Evolutionary conservation across 345 rosid species (phyloP).

Genomic region (Conringia planisiliqua): DNA sequence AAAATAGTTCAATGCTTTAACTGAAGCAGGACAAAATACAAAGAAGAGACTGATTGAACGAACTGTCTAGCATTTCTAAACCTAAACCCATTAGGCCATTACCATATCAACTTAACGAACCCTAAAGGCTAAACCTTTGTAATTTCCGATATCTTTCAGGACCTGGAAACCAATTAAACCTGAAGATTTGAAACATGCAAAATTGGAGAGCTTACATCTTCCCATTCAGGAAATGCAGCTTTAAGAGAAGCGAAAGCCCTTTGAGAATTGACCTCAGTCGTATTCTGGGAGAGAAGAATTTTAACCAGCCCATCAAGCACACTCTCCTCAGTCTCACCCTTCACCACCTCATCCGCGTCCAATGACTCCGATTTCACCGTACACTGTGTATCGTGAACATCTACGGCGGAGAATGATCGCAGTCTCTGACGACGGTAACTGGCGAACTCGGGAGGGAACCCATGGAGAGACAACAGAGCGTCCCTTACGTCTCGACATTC

Average conservation of each 20-base stretch:
- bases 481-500: slow-evolving; percentile 33
- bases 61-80: not conserved
- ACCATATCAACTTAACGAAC: slow-evolving; percentile 3
- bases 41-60: not conserved
- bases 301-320: slow-evolving; percentile 81
- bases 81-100: slow-evolving; percentile 40
- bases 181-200: not conserved
- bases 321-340: slow-evolving; percentile 37
- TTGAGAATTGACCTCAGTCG: slow-evolving; percentile 64
- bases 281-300: slow-evolving; percentile 81
- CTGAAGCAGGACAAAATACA: not conserved
- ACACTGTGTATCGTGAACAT: not conserved
- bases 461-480: slow-evolving; percentile 31
- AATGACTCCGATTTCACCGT: slow-evolving; percentile 24
- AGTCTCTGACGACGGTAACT: slow-evolving; percentile 54
- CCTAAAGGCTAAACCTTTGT: not conserved
- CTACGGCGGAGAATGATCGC: not conserved
- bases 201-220: slow-evolving; percentile 42
- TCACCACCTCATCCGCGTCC: slow-evolving; percentile 7
- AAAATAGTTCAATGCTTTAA: not conserved
- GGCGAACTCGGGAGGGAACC: slow-evolving; percentile 33
- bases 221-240: slow-evolving; percentile 66
- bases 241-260: slow-evolving; percentile 80
- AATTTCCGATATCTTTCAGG: not conserved
- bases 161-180: not conserved